Evolutionary conservation across 1,284 basidiomycete genomes (phyloP), one percentile per base, ranked within the genome.

Genomic region (Leccinum cinnamomeum): DNA sequence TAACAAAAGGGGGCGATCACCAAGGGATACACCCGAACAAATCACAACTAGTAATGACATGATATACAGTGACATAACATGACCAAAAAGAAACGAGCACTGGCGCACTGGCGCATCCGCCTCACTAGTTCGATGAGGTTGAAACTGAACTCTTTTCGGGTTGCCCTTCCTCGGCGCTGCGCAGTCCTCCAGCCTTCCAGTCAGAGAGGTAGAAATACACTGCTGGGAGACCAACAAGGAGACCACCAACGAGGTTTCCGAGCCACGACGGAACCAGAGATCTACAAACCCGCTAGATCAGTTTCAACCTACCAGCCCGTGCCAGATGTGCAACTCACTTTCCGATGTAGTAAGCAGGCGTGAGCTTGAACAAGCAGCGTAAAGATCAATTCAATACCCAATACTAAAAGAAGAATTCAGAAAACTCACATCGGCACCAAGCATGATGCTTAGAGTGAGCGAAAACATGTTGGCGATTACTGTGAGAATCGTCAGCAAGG

Each of bases 401-500:
- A 56, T 16, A 18, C 28, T 37, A 41, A 54, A 44, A 44, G 37
- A 5, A 35, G 35, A 20, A 18, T 30, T 56, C 55, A 61, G 23
- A 33, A 18, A 12, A 72, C 84, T 68, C 72, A 88, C 88, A 60
- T 84, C 75, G 18, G 87, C 86, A 51, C 86, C 84, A 69, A 90
- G 87, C 80, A 90, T 85, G 57, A 92, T 89, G n/a, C 87, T 81
- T 57, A 91, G 75, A 7, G 89, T 86, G 5, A 90, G 77, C 8
- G 84, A 88, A 73, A 87, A 90, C 89, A 91, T 91, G 72, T 90
- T 90, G 28, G 89, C 88, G 30, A 87, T 76, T 10, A 87, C 85
- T 86, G 59, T 25, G 60, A 44, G 35, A 58, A 58, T 50, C 44
- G 41, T 56, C 28, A 44, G 6, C 18, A 37, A 0, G 18, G 56